These are phyloP conservation scores for Chrysosphaeria jannelii DNA, from an alignment of 2,329 filamentous ascomycete species.

Conservation along the genomic window DNA sequence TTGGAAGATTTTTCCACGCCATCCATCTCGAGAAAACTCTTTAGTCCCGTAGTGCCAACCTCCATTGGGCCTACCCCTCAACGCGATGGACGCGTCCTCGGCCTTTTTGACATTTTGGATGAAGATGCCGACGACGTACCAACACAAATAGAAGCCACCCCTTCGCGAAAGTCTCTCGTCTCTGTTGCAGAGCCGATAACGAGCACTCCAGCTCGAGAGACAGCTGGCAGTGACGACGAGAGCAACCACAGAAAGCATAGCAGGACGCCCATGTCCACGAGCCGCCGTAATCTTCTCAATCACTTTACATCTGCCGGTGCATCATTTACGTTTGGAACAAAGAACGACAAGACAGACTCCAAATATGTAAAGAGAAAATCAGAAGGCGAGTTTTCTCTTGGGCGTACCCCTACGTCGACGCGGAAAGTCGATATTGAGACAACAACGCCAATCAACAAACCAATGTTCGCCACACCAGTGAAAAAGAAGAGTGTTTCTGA, in stretches of 20 bases:
- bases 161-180: constrained; percentile 21
- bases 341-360: too few relatives aligned
- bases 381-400: too few relatives aligned
- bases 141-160: constrained; percentile 11
- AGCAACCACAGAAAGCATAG: constrained; percentile 9
- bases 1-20: constrained; percentile 20
- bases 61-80: constrained; percentile 54
- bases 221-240: constrained; percentile 6
- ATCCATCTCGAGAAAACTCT: constrained; percentile 23
- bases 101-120: constrained; percentile 41
- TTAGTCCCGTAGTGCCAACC: constrained; percentile 25
- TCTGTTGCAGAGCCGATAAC: too few relatives aligned
- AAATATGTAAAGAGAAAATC: too few relatives aligned
- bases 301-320: constrained; percentile 6
- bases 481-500: constrained; percentile 7
- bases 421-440: constrained; percentile 1
- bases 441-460: not conserved
- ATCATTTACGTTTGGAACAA: not conserved
- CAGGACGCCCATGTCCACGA: constrained; percentile 21
- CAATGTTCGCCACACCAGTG: constrained; percentile 1
- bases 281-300: constrained; percentile 30
- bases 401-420: too few relatives aligned
- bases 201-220: too few relatives aligned
- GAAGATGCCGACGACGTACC: constrained; percentile 17
- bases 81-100: constrained; percentile 44